Base-by-base conservation (phyloP, 768 basidiomycete genomes). In the Erythrobasidium yunnanense region DNA sequence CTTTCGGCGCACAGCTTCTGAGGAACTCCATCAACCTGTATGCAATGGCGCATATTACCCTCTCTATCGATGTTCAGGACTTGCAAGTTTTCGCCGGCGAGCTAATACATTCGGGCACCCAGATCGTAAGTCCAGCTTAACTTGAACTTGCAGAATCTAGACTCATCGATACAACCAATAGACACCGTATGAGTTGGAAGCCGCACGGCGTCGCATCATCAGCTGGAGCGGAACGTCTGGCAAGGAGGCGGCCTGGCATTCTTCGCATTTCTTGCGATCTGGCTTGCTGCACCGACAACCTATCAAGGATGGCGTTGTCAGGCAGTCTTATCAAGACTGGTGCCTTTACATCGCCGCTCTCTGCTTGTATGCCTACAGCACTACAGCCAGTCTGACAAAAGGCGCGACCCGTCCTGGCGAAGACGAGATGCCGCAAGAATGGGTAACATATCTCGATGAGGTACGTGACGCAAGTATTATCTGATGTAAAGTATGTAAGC, bases 41-140 rank as follows among this genome's bases (percentile, higher is more conserved):
- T 65, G 70, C 67, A 2, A 68, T 67, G 0, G 71, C 71, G 0
- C 71, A 72, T 35, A 66, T 70, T 55, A 71, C 72, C 1, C 66
- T 73, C 55, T 66, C 67, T 29, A 69, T 73, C 50, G 72, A 73
- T 66, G 68, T 70, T 45, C 69, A 71, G 60, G 72, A 73, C 66
- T 60, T 70, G 52, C 70, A 71, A 29, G 71, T 73, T 53, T 73
- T 69, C 52, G 72, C 70, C 15, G 72, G 72, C 8, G 66, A 66
- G n/a, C 65, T 65, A 22, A 65, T 45, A 70, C 70, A 17, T 60
- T 70, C 34, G 71, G 71, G 0, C 55, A 71, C 4, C 58, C 67
- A 18, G n/a, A n/a, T n/a, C n/a, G n/a, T n/a, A n/a, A n/a, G n/a
- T n/a, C n/a, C n/a, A n/a, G n/a, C n/a, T n/a, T n/a, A n/a, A n/a